phyloP scores from a whole-genome alignment of 768 basidiomycete species.

The Macrolepiota albuminosa region DNA sequence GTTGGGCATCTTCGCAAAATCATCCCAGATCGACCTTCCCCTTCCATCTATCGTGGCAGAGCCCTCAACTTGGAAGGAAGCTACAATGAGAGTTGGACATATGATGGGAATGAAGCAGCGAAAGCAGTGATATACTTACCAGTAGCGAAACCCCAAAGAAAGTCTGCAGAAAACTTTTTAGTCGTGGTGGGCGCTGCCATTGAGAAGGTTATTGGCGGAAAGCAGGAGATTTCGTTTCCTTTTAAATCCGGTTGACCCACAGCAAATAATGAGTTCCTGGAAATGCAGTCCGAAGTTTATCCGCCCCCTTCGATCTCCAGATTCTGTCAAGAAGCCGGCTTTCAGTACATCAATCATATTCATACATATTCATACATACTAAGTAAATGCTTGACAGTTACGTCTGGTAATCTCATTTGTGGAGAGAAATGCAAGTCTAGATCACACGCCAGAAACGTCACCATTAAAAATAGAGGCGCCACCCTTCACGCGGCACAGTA shows the following conservation, averaged over 20 bases:
- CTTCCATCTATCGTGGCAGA: conserved; percentile 55
- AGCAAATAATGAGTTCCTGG: conserved; percentile 35
- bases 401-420: neutral
- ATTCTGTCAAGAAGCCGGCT: neutral
- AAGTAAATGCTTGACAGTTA: neutral
- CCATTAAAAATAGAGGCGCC: neutral
- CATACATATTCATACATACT: neutral
- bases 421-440: neutral
- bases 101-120: neutral
- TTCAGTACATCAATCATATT: neutral
- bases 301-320: conserved; percentile 26
- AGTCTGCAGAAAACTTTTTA: conserved; percentile 49
- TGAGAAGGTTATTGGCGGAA: conserved; percentile 17
- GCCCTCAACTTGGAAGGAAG: conserved; percentile 74
- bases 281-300: conserved; percentile 41
- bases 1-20: conserved; percentile 58
- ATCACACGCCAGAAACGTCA: neutral
- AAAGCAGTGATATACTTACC: conserved; percentile 32
- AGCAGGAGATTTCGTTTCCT: conserved; percentile 22
- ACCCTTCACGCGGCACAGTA: neutral
- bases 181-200: conserved; percentile 28
- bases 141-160: conserved; percentile 71
- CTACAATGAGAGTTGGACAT: conserved; percentile 22
- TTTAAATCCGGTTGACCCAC: conserved; percentile 35
- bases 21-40: conserved; percentile 73